Evolutionary conservation across 179 eudicot species (phyloP).

Genomic region (Actinidia arguta): DNA sequence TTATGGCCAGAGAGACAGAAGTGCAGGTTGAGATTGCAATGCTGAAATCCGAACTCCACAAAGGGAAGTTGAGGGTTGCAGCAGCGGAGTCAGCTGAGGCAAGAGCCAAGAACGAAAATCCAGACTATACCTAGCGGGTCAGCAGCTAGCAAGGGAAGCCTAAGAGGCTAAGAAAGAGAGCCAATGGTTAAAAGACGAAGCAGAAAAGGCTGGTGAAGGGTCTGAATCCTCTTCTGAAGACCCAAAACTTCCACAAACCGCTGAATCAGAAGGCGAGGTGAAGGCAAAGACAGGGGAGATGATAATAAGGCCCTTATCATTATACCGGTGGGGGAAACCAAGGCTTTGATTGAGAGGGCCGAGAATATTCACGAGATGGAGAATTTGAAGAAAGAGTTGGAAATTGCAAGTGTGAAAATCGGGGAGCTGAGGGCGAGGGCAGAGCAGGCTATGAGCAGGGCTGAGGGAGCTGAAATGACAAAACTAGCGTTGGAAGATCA

Average conservation of each 20-base stretch:
- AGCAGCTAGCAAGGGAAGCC: not conserved
- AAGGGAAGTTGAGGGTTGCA: slow-evolving; percentile 32
- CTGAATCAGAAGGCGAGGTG: no score
- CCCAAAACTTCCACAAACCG: no score
- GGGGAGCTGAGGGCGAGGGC: slow-evolving; percentile 44
- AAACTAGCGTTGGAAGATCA: slow-evolving; percentile 33
- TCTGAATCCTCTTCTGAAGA: no score
- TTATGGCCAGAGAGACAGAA: slow-evolving; percentile 24
- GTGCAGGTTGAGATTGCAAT: slow-evolving; percentile 38
- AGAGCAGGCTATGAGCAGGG: slow-evolving; percentile 47
- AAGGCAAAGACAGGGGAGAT: no score
- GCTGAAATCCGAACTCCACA: slow-evolving; percentile 37
- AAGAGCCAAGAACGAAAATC: slow-evolving; percentile 27
- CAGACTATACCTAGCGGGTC: slow-evolving; percentile 16
- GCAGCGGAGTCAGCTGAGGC: slow-evolving; percentile 35
- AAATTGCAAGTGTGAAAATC: slow-evolving; percentile 26
- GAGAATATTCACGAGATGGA: slow-evolving; percentile 9
- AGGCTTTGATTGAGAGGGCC: slow-evolving; percentile 17
- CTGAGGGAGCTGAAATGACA: slow-evolving; percentile 46
- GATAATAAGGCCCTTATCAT: not conserved
- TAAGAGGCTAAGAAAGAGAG: slow-evolving; percentile 35
- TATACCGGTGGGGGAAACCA: slow-evolving; percentile 22
- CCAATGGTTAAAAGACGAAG: slow-evolving; percentile 19
- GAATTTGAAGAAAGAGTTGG: slow-evolving; percentile 38
- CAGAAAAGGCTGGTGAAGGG: not conserved